Percentiles rank a stretch among this genome's conserved stretches.
Conservation (phyloP, 2,329 filamentous ascomycete species). For the Hyphodiscus sp. region DNA sequence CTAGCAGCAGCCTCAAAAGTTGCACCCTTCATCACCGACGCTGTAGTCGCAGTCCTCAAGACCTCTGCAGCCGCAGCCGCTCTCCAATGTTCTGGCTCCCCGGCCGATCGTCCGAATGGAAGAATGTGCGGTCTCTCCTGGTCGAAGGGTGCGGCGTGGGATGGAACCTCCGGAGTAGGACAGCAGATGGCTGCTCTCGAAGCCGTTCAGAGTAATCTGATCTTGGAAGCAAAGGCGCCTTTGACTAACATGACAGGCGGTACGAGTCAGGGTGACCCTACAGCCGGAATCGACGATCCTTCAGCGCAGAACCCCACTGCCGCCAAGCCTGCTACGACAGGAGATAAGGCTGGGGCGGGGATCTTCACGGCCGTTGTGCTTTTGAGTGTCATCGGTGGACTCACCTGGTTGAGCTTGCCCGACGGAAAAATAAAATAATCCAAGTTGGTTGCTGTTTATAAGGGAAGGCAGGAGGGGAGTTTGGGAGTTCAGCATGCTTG, state of each 20-base stretch:
- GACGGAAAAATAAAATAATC: background rate
- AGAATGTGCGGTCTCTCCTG: slow-evolving; percentile 57
- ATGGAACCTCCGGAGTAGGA: slow-evolving; percentile 44
- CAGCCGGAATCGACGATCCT: slow-evolving; percentile 15
- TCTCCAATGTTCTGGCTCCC: slow-evolving; percentile 47
- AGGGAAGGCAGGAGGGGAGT: background rate
- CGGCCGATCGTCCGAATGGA: slow-evolving; percentile 40
- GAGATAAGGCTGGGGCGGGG: background rate
- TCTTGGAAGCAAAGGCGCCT: slow-evolving; percentile 37
- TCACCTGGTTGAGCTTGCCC: background rate
- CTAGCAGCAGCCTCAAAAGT: slow-evolving; percentile 55
- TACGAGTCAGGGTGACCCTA: slow-evolving; percentile 40
- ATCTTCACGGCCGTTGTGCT: background rate
- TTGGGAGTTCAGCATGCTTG: no score
- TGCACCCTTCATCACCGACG: slow-evolving; percentile 51
- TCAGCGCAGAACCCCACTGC: background rate
- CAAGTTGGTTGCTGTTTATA: background rate
- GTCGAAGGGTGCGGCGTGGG: slow-evolving; percentile 39
- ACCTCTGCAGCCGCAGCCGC: slow-evolving; percentile 50
- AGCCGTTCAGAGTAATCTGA: slow-evolving; percentile 50
- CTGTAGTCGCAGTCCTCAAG: slow-evolving; percentile 47
- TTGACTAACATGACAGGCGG: slow-evolving; percentile 50
- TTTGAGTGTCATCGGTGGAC: background rate
- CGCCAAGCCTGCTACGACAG: background rate
- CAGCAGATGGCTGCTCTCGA: slow-evolving; percentile 64